phyloP scores from a whole-genome alignment of 2,329 filamentous ascomycete genomes.

The Niveomyces coronatus region DNA sequence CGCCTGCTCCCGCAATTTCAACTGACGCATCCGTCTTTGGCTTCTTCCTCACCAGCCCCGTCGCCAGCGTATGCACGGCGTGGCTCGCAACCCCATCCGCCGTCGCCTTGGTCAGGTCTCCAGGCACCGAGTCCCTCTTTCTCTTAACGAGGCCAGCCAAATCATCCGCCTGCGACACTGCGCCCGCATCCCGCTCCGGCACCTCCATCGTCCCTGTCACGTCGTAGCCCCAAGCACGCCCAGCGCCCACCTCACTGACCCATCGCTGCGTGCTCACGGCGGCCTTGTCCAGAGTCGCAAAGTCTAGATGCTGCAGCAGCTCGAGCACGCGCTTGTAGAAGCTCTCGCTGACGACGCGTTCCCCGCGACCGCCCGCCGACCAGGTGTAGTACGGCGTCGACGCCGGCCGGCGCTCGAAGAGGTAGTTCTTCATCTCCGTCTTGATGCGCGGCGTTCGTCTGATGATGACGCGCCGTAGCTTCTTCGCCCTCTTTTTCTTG shows the following conservation, averaged over 20 bases:
- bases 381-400: conserved; percentile 55
- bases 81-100: conserved; percentile 21
- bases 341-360: conserved; percentile 50
- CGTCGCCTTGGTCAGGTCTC: conserved; percentile 9
- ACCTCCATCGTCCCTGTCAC: conserved; percentile 34
- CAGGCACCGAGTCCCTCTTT: conserved; percentile 27
- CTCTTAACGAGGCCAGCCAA: conserved; percentile 38
- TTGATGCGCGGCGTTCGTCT: conserved; percentile 57
- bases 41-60: conserved; percentile 43
- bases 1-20: not conserved
- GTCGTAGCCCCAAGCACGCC: conserved; percentile 40
- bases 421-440: conserved; percentile 39
- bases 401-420: conserved; percentile 35
- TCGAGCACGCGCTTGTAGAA: conserved; percentile 60
- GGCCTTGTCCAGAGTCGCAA: conserved; percentile 54
- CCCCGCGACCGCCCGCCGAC: conserved; percentile 51
- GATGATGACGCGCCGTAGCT: conserved; percentile 43
- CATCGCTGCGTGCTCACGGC: conserved; percentile 57
- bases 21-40: conserved; percentile 28
- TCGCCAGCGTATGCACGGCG: conserved; percentile 39
- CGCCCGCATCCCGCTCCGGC: conserved; percentile 11
- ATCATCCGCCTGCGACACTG: conserved; percentile 29
- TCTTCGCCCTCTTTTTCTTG: conserved; percentile 32
- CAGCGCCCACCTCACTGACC: conserved; percentile 54
- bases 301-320: conserved; percentile 63